Percentiles rank a stretch among this genome's conserved stretches.
phyloP scores from a whole-genome alignment of 148 eudicot genomes.

The Diospyros kaki region DNA sequence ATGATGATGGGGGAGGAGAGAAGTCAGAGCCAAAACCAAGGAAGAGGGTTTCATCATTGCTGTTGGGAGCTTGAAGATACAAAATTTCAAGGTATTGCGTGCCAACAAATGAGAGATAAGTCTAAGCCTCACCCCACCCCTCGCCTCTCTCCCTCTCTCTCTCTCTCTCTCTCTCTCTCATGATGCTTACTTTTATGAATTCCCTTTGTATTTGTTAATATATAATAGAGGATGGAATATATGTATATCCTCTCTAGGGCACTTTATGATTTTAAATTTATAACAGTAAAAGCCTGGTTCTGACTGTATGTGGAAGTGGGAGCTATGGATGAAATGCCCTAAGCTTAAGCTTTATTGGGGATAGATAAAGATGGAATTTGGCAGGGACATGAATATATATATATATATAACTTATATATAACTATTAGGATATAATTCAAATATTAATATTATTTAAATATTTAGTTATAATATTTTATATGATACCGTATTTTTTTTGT shows the following conservation, averaged over 20 bases:
- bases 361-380: conserved; percentile 19
- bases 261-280: neutral
- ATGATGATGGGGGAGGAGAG: conserved; percentile 13
- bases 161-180: neutral
- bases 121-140: neutral
- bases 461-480: no score
- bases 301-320: conserved; percentile 12
- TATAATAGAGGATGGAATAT: no score
- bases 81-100: conserved; percentile 20
- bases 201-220: no score
- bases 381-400: conserved; percentile 9
- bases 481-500: no score
- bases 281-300: conserved; percentile 19
- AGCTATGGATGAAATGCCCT: neutral
- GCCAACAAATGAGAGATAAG: neutral
- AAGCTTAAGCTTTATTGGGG: conserved; percentile 19
- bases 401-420: neutral
- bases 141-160: conserved; percentile 9
- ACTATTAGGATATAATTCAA: no score
- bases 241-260: no score
- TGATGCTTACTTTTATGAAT: neutral
- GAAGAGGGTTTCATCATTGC: conserved; percentile 21
- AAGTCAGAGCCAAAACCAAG: conserved; percentile 6
- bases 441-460: no score
- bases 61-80: conserved; percentile 12